These are phyloP conservation scores for Naganishia albida DNA, from an alignment of 1,284 basidiomycete genomes.

Conservation along the genomic window DNA sequence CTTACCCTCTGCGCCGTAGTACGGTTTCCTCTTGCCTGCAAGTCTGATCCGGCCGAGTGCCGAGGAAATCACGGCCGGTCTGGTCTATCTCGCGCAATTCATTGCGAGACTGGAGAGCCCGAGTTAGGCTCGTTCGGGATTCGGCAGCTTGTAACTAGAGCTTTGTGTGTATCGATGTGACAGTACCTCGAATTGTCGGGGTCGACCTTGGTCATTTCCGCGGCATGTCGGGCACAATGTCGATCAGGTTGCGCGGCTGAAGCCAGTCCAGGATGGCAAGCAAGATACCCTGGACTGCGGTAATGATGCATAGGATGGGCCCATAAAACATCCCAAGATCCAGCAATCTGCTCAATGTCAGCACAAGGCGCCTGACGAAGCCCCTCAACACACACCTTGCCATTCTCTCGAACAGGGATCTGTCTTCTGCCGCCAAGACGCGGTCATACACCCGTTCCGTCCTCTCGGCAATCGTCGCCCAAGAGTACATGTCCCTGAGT, in stretches of 20 bases:
- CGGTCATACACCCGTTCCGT: conserved; percentile 80
- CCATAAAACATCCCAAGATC: conserved; percentile 55
- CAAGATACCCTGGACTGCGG: conserved; percentile 55
- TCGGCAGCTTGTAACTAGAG: conserved; percentile 1
- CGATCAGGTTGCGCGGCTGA: conserved; percentile 49
- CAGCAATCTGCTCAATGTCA: conserved; percentile 43
- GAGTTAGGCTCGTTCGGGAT: neutral
- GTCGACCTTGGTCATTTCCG: neutral
- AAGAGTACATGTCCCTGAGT: conserved; percentile 81
- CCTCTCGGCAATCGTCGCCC: conserved; percentile 75
- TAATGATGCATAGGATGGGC: conserved; percentile 55
- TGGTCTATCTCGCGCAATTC: conserved; percentile 69
- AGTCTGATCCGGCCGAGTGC: conserved; percentile 74
- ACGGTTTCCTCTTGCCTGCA: conserved; percentile 74
- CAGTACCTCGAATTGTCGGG: neutral
- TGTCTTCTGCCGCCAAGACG: conserved; percentile 64
- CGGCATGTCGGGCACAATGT: conserved; percentile 41
- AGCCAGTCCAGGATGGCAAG: conserved; percentile 48
- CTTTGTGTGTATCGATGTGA: conserved; percentile 1
- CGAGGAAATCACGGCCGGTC: conserved; percentile 68
- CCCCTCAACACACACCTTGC: conserved; percentile 59
- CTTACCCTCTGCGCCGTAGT: conserved; percentile 56
- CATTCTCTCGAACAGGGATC: conserved; percentile 70
- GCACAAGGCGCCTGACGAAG: conserved; percentile 3
- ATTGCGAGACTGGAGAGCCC: conserved; percentile 55